Evolutionary conservation across 768 basidiomycete genomes (phyloP), one percentile per base, ranked within the genome.

Genomic region (Podaxis rugospora): DNA sequence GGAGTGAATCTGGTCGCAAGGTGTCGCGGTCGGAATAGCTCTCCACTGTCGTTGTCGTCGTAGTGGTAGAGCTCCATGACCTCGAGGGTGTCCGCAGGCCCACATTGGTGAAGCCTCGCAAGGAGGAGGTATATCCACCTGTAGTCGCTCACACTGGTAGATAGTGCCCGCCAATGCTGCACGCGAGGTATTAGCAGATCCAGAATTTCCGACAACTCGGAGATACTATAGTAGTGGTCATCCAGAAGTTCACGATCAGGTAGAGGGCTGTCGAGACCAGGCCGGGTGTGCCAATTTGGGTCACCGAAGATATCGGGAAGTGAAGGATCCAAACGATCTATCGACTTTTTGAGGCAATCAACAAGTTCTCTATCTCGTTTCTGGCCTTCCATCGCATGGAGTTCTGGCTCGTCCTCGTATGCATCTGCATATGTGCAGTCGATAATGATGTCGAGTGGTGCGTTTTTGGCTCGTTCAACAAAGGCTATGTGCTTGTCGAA

Each of bases 31-130:
- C 63, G 61, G 72, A 86, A 83, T 4, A 58, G 59, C 2, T 74
- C 75, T 7, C 60, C 61, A 2, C 72, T 74, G 39, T 71, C 70
- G 39, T 74, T 71, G 3, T 82, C 79, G 27, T 85, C 83, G 68
- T 83, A 77, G 68, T 85, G 80, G 63, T 81, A 81, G n/a, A 90
- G 71, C 54, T 79, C 73, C 18, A 90, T 73, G 2, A 68, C 70
- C 61, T 84, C 80, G 28, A 90, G 82, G 32, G 79, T 66, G 5
- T 85, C 79, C 14, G 89, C 87, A 2, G 73, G 66, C 1, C 80
- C 70, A 51, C 78, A 74, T 44, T 70, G 63, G 9, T 81, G 75
- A 40, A 86, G 71, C 0, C 76, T 71, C 4, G 67, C 66, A 37
- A 88, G 74, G 14, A 82, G 67, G 32, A 66, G 46, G 62, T 78